A percentile compares a stretch with the other conserved stretches of the same genome.
Evolutionary conservation across 306 rosid genomes (phyloP).

Genomic region (Purshia tridentata): DNA sequence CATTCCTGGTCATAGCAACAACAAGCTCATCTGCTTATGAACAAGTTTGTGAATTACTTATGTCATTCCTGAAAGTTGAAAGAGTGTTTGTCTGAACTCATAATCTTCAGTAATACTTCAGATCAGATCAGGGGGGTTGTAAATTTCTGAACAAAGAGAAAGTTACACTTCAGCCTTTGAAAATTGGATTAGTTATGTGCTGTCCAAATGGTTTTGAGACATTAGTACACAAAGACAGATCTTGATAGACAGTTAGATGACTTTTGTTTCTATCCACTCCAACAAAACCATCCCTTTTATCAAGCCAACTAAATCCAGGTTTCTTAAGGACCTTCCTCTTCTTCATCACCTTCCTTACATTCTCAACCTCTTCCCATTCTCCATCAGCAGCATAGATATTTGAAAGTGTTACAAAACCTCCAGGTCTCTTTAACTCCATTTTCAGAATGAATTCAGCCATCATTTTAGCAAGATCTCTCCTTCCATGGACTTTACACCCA

Average conservation of each 20-base stretch:
- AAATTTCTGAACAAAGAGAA: neutral
- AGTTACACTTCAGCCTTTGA: neutral
- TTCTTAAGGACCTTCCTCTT: constrained; percentile 40
- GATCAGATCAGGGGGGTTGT: no score
- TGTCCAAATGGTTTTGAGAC: constrained; percentile 9
- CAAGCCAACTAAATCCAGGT: constrained; percentile 56
- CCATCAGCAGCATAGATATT: constrained; percentile 68
- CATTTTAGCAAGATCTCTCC: constrained; percentile 55
- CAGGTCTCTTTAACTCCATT: constrained; percentile 51
- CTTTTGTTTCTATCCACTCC: constrained; percentile 14
- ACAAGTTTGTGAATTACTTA: neutral
- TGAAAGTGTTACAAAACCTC: constrained; percentile 54
- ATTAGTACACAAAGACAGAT: neutral
- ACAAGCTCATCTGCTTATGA: neutral
- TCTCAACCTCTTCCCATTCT: constrained; percentile 67
- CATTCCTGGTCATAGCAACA: neutral
- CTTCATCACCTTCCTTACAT: constrained; percentile 56
- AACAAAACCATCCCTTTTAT: constrained; percentile 23
- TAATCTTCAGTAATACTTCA: neutral
- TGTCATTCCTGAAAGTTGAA: neutral
- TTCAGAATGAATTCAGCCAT: constrained; percentile 45
- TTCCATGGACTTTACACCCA: constrained; percentile 66
- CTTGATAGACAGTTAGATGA: neutral
- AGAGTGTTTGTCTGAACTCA: neutral
- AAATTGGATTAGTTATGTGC: neutral